Percentiles rank a stretch among this genome's conserved stretches.
Conservation (phyloP, 345 rosid genomes). For the Eucalyptus victrix region DNA sequence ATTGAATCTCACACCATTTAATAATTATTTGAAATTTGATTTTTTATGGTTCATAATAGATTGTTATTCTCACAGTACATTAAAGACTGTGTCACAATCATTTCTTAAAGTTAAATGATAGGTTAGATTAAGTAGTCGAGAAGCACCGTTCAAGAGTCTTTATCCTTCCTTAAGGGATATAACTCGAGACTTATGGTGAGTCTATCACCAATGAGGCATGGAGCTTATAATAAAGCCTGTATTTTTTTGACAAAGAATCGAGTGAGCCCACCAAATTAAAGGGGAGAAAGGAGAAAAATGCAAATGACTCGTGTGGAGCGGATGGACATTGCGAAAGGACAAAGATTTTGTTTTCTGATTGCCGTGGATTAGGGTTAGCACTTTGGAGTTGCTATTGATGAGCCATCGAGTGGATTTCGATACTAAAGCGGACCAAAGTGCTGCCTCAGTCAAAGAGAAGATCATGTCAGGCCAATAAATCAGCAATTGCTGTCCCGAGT, state of each 20-base stretch:
- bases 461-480: not conserved
- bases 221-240: not conserved
- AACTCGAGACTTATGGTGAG: not conserved
- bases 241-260: not conserved
- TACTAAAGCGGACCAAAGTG: not conserved
- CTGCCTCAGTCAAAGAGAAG: not conserved
- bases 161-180: not conserved
- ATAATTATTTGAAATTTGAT: too few species aligned
- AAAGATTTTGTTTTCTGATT: not conserved
- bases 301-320: not conserved
- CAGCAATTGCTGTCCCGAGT: not conserved
- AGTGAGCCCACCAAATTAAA: not conserved
- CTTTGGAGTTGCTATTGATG: not conserved
- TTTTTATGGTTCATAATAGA: too few species aligned
- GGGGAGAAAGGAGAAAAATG: not conserved
- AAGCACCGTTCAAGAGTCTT: not conserved
- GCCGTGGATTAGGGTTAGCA: not conserved
- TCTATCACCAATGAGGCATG: not conserved
- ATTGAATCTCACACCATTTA: too few species aligned
- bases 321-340: not conserved
- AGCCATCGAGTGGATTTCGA: not conserved
- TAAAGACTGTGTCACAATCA: rapidly evolving
- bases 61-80: too few species aligned
- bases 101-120: not conserved
- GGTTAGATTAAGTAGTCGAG: not conserved